A percentile compares a stretch with the other conserved stretches of the same genome.
phyloP scores from a whole-genome alignment of 208 protist species.

The Borovskyia barvae region DNA sequence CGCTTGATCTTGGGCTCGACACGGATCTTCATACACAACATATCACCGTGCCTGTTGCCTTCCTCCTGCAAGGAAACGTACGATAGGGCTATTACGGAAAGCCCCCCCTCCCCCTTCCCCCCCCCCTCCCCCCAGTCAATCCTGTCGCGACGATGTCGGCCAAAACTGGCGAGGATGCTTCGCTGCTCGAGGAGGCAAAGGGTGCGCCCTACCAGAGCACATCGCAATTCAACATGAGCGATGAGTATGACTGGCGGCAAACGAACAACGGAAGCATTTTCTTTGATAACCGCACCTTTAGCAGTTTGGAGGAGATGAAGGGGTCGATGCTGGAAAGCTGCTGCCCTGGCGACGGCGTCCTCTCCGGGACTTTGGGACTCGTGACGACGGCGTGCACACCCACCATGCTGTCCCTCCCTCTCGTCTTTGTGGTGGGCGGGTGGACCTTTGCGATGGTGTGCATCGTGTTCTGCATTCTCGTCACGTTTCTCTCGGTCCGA shows the following conservation, averaged over 20 bases:
- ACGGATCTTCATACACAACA: too few species aligned
- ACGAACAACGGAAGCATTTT: slow-evolving; percentile 43
- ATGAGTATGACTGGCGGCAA: slow-evolving; percentile 37
- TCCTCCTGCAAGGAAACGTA: too few species aligned
- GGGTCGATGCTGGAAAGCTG: slow-evolving; percentile 67
- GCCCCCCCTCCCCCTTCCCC: too few species aligned
- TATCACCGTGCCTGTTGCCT: too few species aligned
- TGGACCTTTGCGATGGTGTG: slow-evolving; percentile 43
- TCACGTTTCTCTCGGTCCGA: slow-evolving; percentile 71
- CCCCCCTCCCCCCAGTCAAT: too few species aligned
- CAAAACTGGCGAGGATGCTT: slow-evolving; percentile 3
- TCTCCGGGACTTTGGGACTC: slow-evolving; percentile 63
- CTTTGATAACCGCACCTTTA: slow-evolving; percentile 68
- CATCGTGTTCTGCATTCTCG: slow-evolving; percentile 52
- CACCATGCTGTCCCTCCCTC: slow-evolving; percentile 68
- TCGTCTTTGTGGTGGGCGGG: slow-evolving; percentile 70
- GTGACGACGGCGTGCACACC: slow-evolving; percentile 68
- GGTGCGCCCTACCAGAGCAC: slow-evolving; percentile 7
- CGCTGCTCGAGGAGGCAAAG: slow-evolving; percentile 13
- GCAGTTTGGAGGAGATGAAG: slow-evolving; percentile 73
- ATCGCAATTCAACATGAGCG: background rate
- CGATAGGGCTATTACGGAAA: too few species aligned
- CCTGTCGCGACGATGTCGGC: too few species aligned
- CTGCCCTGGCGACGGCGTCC: slow-evolving; percentile 68
- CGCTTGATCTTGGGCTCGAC: too few species aligned